Evolutionary conservation across 148 eudicot species (phyloP).

Genomic region (Fagopyrum esculentum): DNA sequence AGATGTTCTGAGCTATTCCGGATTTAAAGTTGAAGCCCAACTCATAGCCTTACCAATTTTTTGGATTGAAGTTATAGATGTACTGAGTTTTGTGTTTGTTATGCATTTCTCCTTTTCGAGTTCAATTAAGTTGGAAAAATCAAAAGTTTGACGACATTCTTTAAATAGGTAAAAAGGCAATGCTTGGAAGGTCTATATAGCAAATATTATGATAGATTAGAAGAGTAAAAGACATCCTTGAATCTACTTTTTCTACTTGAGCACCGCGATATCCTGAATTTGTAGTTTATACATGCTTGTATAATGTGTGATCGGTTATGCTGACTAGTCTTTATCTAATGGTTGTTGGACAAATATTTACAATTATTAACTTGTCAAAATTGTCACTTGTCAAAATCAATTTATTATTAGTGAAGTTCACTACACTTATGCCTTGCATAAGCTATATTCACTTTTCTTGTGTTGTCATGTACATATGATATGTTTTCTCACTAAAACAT

Average conservation of each 20-base stretch:
- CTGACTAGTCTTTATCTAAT: not conserved
- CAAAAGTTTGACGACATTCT: not conserved
- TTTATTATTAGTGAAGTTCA: too few species aligned
- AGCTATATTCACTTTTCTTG: too few species aligned
- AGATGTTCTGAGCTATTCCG: not conserved
- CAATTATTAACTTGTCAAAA: too few species aligned
- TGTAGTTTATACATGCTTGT: not conserved
- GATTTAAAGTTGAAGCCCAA: not conserved
- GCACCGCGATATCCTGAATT: not conserved
- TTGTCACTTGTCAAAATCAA: too few species aligned
- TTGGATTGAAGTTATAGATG: not conserved
- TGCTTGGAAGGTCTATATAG: not conserved
- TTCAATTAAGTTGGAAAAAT: not conserved
- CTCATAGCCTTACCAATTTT: not conserved
- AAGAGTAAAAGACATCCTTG: not conserved
- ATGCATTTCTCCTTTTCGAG: not conserved
- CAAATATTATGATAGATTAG: not conserved
- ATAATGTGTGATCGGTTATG: not conserved
- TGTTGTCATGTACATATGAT: too few species aligned
- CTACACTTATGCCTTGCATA: too few species aligned
- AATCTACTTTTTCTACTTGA: not conserved
- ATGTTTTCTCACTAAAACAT: too few species aligned
- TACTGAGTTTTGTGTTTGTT: not conserved
- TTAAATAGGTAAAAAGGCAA: not conserved
- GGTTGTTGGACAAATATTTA: not conserved